Evolutionary conservation across 768 basidiomycete genomes (phyloP), one percentile per base, ranked within the genome.

Genomic region (Cystofilobasidium ferigula): DNA sequence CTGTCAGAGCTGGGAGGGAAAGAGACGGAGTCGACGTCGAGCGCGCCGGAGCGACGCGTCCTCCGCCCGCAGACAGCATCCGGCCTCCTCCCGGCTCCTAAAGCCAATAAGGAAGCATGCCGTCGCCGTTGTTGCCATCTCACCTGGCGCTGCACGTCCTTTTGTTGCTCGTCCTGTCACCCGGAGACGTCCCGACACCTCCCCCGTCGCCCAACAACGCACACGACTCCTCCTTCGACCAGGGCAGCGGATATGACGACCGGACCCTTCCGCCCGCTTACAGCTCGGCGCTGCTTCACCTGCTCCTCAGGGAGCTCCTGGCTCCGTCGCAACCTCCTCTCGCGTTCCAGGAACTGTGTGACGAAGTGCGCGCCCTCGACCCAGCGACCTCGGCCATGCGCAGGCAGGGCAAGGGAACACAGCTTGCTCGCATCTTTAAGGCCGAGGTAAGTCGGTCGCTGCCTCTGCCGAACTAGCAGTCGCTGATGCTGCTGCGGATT

Each of bases 61-160:
- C n/a, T n/a, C n/a, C n/a, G n/a, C n/a, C n/a, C n/a, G n/a, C n/a
- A n/a, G n/a, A n/a, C n/a, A n/a, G n/a, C n/a, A n/a, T n/a, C n/a
- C n/a, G n/a, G n/a, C n/a, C n/a, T n/a, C n/a, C n/a, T n/a, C n/a
- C n/a, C n/a, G n/a, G n/a, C n/a, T n/a, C n/a, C n/a, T n/a, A n/a
- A n/a, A n/a, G n/a, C n/a, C n/a, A n/a, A n/a, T n/a, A n/a, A n/a
- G n/a, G 13, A 20, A 38, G 56, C 18, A 30, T 34, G 26, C 22
- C 28, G 40, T 57, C 47, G 26, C 30, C 43, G 13, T 24, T 32
- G n/a, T 26, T 36, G 32, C 45, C 57, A 18, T 38, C 53, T 1
- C 32, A 34, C 18, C 57, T 45, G 45, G 57, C 57, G 24, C 45
- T 64, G 6, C 63, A 64, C 43, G 54, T 64, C 57, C 57, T 64